Conservation (phyloP, 2,329 filamentous ascomycete species). For the Chaetomium sp. region DNA sequence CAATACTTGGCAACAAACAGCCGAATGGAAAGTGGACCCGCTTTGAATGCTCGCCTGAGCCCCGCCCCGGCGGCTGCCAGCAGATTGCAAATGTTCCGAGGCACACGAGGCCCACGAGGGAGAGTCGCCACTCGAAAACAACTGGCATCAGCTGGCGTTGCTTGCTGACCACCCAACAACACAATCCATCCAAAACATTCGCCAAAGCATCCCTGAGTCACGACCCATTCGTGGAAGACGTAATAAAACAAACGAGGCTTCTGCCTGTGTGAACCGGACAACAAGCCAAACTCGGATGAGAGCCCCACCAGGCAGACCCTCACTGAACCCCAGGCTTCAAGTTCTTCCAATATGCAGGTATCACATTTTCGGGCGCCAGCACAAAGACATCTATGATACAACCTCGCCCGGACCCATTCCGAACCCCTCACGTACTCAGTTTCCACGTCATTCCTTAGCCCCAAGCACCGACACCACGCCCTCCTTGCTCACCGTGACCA, state of each 20-base stretch:
- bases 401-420: background rate
- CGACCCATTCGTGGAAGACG: too few species aligned
- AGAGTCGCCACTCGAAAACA: background rate
- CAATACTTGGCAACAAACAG: too few species aligned
- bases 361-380: conserved; percentile 20
- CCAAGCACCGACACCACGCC: conserved; percentile 74
- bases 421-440: background rate
- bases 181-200: too few species aligned
- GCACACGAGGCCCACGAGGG: background rate
- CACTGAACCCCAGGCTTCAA: background rate
- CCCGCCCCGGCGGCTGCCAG: background rate
- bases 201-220: too few species aligned
- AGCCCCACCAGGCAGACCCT: too few species aligned
- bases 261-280: background rate
- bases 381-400: conserved; percentile 12
- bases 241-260: background rate
- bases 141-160: conserved; percentile 5
- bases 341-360: conserved; percentile 19
- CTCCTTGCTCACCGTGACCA: conserved; percentile 74
- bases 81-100: background rate
- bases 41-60: background rate
- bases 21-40: background rate
- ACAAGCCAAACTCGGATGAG: background rate
- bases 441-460: conserved; percentile 46
- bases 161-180: background rate